Conservation (phyloP, 495 filamentous ascomycete genomes). For the Lophium mytilinum region DNA sequence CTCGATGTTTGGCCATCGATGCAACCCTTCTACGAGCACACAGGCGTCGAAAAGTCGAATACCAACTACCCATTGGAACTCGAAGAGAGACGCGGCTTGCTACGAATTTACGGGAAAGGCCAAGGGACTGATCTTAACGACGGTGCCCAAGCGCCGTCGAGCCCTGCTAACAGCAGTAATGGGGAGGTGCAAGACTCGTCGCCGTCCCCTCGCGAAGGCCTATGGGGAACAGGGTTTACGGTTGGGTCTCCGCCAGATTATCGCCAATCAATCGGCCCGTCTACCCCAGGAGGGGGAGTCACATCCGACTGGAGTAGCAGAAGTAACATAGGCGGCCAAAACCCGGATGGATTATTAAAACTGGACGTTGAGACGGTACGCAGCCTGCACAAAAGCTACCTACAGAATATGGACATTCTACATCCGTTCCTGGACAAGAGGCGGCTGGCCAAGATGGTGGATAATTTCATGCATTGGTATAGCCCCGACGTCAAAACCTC, state of each 20-base stretch:
- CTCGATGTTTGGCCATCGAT: slow-evolving; percentile 22
- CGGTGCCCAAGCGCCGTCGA: slow-evolving; percentile 9
- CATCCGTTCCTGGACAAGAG: slow-evolving; percentile 73
- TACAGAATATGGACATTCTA: slow-evolving; percentile 74
- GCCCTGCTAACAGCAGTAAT: slow-evolving; percentile 9
- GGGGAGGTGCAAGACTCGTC: slow-evolving; percentile 8
- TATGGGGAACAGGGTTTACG: slow-evolving; percentile 15
- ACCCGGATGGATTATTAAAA: slow-evolving; percentile 53
- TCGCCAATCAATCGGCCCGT: not conserved
- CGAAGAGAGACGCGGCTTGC: slow-evolving; percentile 47
- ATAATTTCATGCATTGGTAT: slow-evolving; percentile 40
- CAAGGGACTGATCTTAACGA: slow-evolving; percentile 17
- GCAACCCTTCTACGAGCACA: slow-evolving; percentile 1
- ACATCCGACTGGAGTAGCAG: not conserved
- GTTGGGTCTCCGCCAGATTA: not conserved
- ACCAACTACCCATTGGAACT: slow-evolving; percentile 63
- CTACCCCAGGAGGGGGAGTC: not conserved
- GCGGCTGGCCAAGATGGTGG: slow-evolving; percentile 41
- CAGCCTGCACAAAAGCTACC: slow-evolving; percentile 60
- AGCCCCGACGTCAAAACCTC: slow-evolving; percentile 19
- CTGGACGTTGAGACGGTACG: slow-evolving; percentile 54
- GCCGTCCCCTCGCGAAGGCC: slow-evolving; percentile 7
- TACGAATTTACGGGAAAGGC: slow-evolving; percentile 21
- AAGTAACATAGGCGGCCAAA: slow-evolving; percentile 41
- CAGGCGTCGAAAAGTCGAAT: slow-evolving; percentile 30